A percentile compares a stretch with the other conserved stretches of the same genome.
phyloP scores from a whole-genome alignment of 2,329 filamentous ascomycete species.

The Verticillium tricorpus region DNA sequence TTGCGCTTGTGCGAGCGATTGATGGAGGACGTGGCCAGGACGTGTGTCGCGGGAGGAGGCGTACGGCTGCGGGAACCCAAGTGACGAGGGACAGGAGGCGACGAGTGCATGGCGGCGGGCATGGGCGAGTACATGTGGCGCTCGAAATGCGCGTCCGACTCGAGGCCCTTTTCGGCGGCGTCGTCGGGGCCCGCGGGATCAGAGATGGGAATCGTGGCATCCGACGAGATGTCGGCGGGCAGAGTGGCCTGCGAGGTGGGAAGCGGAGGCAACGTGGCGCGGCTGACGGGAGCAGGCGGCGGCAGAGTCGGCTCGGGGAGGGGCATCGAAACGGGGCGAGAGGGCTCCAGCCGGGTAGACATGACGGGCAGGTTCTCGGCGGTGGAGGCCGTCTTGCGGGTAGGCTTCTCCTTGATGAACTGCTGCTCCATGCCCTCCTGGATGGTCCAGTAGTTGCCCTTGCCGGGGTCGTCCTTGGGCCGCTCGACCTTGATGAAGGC shows the following conservation, averaged over 20 bases:
- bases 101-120: conserved; percentile 73
- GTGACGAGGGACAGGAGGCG: conserved; percentile 71
- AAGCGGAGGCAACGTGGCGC: conserved; percentile 32
- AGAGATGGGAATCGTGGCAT: conserved; percentile 71
- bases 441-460: conserved; percentile 97
- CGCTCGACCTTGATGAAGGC: conserved; percentile 93
- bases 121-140: conserved; percentile 66
- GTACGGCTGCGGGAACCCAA: conserved; percentile 62
- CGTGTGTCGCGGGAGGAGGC: conserved; percentile 64
- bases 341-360: conserved; percentile 50
- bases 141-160: conserved; percentile 35
- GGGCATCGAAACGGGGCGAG: conserved; percentile 33
- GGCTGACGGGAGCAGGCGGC: neutral
- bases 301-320: conserved; percentile 45
- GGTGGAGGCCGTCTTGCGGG: conserved; percentile 51
- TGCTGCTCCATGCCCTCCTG: conserved; percentile 82
- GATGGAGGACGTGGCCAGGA: conserved; percentile 55
- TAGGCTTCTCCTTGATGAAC: conserved; percentile 83
- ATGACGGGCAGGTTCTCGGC: conserved; percentile 56
- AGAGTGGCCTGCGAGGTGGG: conserved; percentile 31
- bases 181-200: conserved; percentile 57
- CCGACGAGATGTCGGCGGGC: conserved; percentile 64
- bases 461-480: conserved; percentile 94
- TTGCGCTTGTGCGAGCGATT: conserved; percentile 70
- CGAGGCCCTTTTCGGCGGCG: conserved; percentile 34